These are phyloP conservation scores for Crepidotus variabilis DNA, from an alignment of 768 basidiomycete genomes.

Conservation along the genomic window DNA sequence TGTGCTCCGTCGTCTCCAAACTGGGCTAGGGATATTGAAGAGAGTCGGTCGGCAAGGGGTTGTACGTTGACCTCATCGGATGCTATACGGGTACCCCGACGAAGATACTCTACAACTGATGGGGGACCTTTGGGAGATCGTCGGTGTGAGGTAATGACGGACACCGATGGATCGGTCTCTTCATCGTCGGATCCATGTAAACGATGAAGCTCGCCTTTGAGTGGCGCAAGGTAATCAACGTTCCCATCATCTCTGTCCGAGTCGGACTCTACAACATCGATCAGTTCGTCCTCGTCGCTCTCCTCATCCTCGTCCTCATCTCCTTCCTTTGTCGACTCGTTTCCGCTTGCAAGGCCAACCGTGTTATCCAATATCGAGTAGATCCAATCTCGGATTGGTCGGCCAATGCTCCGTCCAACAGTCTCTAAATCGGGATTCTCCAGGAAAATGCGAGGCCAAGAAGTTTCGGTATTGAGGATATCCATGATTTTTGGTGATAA, in stretches of 20 bases:
- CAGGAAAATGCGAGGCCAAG: constrained; percentile 71
- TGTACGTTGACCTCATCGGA: constrained; percentile 53
- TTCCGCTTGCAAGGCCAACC: constrained; percentile 45
- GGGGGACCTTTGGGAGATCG: constrained; percentile 19
- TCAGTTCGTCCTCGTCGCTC: constrained; percentile 52
- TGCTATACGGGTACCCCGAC: constrained; percentile 65
- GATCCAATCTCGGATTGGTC: constrained; percentile 60
- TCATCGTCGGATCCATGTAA: constrained; percentile 42
- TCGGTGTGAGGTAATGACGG: constrained; percentile 30
- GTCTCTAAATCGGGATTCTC: constrained; percentile 76
- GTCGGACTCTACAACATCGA: constrained; percentile 57
- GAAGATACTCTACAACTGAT: constrained; percentile 53
- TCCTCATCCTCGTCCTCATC: constrained; percentile 14
- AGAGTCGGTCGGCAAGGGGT: constrained; percentile 44
- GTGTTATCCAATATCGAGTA: constrained; percentile 68
- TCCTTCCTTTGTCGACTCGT: constrained; percentile 18
- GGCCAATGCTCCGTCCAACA: constrained; percentile 57
- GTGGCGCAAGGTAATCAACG: constrained; percentile 60
- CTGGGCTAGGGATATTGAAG: constrained; percentile 31
- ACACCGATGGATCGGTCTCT: constrained; percentile 26
- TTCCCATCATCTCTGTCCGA: constrained; percentile 51
- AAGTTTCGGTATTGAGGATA: constrained; percentile 55
- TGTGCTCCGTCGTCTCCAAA: constrained; percentile 26
- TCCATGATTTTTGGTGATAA: constrained; percentile 60
- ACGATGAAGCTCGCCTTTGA: constrained; percentile 63